Evolutionary conservation across 106 monocot species (phyloP), one percentile per base, ranked within the genome.

Genomic region (Dendrobium officinale): DNA sequence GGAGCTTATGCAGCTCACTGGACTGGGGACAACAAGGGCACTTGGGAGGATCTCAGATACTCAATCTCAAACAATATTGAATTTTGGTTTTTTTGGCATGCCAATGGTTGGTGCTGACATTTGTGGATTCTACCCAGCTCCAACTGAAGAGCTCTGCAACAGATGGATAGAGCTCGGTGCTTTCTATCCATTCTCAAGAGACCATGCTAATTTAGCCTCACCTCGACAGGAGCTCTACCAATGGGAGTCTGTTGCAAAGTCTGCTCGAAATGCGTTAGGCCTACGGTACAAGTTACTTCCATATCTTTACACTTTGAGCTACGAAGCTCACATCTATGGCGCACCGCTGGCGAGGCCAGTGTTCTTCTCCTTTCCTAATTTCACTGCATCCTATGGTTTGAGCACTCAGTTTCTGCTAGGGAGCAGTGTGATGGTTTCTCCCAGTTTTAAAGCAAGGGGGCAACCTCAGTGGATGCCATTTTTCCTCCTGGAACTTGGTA

Each of bases 31-130:
- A 99, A 99, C 88, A 88, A 93, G 84, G 99, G 91, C 1, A 99
- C 95, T 3, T 99, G 99, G 99, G 84, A 95, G 7, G 80, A 99
- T 77, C 87, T 99, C 22, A 82, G 85, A 26, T 90, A 95, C 29
- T 99, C 99, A 0, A 91, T 99, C 6, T 95, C 99, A 0, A 0
- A 99, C 99, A 1, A 87, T 99, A 74, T 84, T 99, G 40, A 95
- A 95, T 81, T 99, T 99, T 17, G 99, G 99, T 6, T 85, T 99
- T 3, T 99, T 99, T 27, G 99, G 99, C 29, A 91, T 95, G 89
- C 99, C 99, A 3, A 99, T 99, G 99, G 95, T 95, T 18, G 99
- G 99, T 4, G 82, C 99, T 0, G 99, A 99, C 75, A 99, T 99
- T 7, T 99, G 99, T 27, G 99, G 99, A 7, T 99, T 99, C 77